Evolutionary conservation across 2,329 filamentous ascomycete genomes (phyloP).

Genomic region (Bipolaris bicolor): DNA sequence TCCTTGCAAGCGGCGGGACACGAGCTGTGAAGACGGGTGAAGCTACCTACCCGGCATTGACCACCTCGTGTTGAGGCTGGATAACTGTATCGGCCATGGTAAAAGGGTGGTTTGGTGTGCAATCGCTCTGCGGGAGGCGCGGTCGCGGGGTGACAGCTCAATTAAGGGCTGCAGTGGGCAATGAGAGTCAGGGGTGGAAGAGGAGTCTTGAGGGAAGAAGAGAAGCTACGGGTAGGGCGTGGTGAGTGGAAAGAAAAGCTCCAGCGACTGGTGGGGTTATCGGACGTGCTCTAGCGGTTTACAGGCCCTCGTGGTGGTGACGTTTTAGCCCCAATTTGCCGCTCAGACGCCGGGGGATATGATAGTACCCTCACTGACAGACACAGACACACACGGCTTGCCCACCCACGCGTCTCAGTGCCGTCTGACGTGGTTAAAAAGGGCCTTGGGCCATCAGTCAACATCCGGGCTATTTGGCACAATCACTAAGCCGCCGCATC

Average conservation of each 20-base stretch:
- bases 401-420: constrained; percentile 23
- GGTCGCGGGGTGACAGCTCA: constrained; percentile 31
- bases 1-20: neutral
- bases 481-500: constrained; percentile 44
- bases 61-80: constrained; percentile 52
- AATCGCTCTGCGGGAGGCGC: constrained; percentile 28
- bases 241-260: constrained; percentile 40
- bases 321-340: constrained; percentile 31
- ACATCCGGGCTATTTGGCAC: constrained; percentile 34
- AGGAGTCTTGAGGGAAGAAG: constrained; percentile 21
- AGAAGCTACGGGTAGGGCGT: constrained; percentile 37
- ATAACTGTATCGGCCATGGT: constrained; percentile 58
- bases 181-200: constrained; percentile 12
- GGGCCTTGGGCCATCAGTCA: constrained; percentile 19
- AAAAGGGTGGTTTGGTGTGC: constrained; percentile 16
- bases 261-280: constrained; percentile 43
- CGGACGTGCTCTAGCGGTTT: constrained; percentile 35
- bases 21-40: neutral
- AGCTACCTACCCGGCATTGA: constrained; percentile 54
- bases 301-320: constrained; percentile 37
- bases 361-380: constrained; percentile 15
- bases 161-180: constrained; percentile 26
- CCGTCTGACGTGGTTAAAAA: constrained; percentile 28
- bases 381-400: constrained; percentile 10
- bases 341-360: constrained; percentile 30